These are phyloP conservation scores for Phytophthora podocarpi DNA, from an alignment of 352 stramenopile genomes.

Conservation along the genomic window DNA sequence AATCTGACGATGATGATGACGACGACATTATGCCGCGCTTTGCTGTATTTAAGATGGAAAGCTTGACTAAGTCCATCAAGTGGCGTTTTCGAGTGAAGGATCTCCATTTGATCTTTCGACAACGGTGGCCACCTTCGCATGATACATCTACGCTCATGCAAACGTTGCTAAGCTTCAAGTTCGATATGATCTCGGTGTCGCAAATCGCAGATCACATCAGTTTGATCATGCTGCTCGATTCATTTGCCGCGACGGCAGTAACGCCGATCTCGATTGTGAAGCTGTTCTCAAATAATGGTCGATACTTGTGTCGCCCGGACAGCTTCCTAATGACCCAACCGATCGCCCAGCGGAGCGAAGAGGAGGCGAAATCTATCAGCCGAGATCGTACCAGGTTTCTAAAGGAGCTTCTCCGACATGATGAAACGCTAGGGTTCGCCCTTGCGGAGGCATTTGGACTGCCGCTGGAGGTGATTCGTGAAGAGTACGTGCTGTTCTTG, in stretches of 20 bases:
- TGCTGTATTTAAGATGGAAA: slow-evolving; percentile 45
- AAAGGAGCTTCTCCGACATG: slow-evolving; percentile 69
- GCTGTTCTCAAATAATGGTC: slow-evolving; percentile 57
- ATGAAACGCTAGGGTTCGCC: slow-evolving; percentile 65
- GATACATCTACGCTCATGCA: slow-evolving; percentile 55
- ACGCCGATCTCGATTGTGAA: slow-evolving; percentile 75
- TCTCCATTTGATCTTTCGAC: slow-evolving; percentile 48
- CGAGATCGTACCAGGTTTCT: slow-evolving; percentile 70
- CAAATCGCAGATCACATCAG: slow-evolving; percentile 70
- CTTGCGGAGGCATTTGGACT: slow-evolving; percentile 78
- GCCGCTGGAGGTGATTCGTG: slow-evolving; percentile 72
- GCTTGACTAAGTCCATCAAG: slow-evolving; percentile 44
- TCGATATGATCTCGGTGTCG: slow-evolving; percentile 39
- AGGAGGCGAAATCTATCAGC: slow-evolving; percentile 31
- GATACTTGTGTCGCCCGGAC: slow-evolving; percentile 60
- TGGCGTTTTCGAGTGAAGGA: slow-evolving; percentile 61
- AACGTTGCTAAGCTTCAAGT: slow-evolving; percentile 45
- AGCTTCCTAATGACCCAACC: slow-evolving; percentile 47
- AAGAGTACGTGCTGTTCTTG: slow-evolving; percentile 83
- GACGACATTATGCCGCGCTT: slow-evolving; percentile 17
- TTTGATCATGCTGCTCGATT: slow-evolving; percentile 81
- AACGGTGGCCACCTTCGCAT: slow-evolving; percentile 64
- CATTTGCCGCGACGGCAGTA: slow-evolving; percentile 72
- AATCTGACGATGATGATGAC: slow-evolving; percentile 40
- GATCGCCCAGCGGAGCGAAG: slow-evolving; percentile 18